Percentiles rank a stretch among this genome's conserved stretches.
phyloP scores from a whole-genome alignment of 2,329 filamentous ascomycete genomes.

The Metarhizium robertsii region DNA sequence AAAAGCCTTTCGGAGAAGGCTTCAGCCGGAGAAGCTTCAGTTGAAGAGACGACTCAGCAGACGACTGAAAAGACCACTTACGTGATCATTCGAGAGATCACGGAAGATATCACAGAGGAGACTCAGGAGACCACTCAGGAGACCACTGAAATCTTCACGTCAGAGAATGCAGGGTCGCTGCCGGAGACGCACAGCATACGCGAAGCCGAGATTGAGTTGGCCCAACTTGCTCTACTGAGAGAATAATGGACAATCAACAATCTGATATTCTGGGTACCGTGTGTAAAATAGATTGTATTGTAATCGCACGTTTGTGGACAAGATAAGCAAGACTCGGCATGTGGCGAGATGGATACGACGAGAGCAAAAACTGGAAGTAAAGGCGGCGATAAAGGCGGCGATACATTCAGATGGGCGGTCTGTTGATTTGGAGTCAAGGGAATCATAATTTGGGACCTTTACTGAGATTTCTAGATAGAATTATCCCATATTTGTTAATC shows the following conservation, averaged over 20 bases:
- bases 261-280: not conserved
- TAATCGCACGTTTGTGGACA: not conserved
- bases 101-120: too few species aligned
- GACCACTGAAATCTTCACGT: not conserved
- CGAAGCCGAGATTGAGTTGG: not conserved
- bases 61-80: too few species aligned
- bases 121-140: not conserved
- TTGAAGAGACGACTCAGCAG: not conserved
- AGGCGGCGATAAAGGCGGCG: not conserved
- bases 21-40: not conserved
- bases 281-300: not conserved
- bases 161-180: conserved; percentile 1
- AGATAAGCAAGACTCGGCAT: not conserved
- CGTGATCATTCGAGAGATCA: too few species aligned
- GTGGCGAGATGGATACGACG: not conserved
- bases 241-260: not conserved
- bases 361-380: not conserved
- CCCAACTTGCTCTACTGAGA: not conserved
- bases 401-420: not conserved
- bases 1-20: not conserved
- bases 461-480: not conserved
- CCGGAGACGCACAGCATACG: not conserved
- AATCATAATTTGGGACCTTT: not conserved
- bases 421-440: not conserved
- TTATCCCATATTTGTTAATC: not conserved